Evolutionary conservation across 805 yeast genomes (phyloP), one percentile per base, ranked within the genome.

Genomic region (Yamadazyma insecticola): DNA sequence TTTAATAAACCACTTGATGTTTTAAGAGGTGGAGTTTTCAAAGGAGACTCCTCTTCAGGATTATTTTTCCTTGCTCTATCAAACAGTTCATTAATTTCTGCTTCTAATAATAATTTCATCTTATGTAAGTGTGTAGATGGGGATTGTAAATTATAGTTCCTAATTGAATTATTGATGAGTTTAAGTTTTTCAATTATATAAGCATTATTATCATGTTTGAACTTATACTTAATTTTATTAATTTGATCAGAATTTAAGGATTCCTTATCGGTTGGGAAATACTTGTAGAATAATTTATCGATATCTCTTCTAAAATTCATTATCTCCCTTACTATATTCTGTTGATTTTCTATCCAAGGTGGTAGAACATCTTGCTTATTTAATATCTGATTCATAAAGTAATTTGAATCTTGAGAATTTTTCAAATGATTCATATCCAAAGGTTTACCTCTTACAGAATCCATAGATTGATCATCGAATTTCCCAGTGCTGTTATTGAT

Each of bases 321-420:
- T 6, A 82, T 64, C 22, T 72, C 73, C 2, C 45, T 37, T 25
- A 71, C 70, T 78, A 89, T 63, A 79, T 94, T 18, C 75, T 85
- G 28, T 50, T 86, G 50, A 69, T 74, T 78, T 45, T 86, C 95
- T 22, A 88, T 80, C 96, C 96, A 88, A 0, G 95, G 95, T 0
- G 96, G 95, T 8, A 78, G 61, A 1, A 85, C 78, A 29, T 85
- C 88, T 53, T 88, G 96, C 25, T 74, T 71, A 39, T 70, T 74
- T 35, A 88, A 57, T 26, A 88, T 80, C 39, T 83, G 77, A 55
- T 88, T 88, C 59, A 88, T 55, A 50, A 86, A 85, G 51, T 78
- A 85, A 44, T 81, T 56, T 4, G 65, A 41, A 39, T 94, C 32
- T 77, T 84, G 37, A 71, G 72, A 53, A 75, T 92, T 35, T 70